A percentile compares a stretch with the other conserved stretches of the same genome.
phyloP scores from a whole-genome alignment of 1,284 basidiomycete species.

The Puccinia polysora region DNA sequence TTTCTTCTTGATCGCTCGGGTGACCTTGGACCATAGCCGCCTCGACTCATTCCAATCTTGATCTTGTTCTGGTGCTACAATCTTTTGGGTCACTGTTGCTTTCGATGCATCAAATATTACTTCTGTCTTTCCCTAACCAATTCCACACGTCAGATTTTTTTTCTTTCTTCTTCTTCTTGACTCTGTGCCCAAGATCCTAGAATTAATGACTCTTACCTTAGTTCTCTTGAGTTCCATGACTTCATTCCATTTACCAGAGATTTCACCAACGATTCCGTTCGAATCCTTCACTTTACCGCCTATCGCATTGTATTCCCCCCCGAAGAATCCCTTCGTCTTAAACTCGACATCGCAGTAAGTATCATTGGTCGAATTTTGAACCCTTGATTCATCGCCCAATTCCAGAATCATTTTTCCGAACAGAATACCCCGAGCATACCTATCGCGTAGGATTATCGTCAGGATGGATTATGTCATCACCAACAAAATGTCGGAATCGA shows the following conservation, averaged over 20 bases:
- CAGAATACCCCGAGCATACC: constrained; percentile 81
- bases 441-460: constrained; percentile 16
- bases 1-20: constrained; percentile 74
- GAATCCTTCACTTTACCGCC: constrained; percentile 66
- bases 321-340: constrained; percentile 98
- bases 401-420: constrained; percentile 75
- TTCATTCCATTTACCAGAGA: constrained; percentile 86
- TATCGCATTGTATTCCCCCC: constrained; percentile 93
- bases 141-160: background rate
- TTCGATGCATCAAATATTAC: constrained; percentile 76
- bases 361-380: constrained; percentile 73
- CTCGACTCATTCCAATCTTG: constrained; percentile 89
- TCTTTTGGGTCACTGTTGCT: constrained; percentile 72
- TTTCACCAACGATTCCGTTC: constrained; percentile 63
- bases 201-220: constrained; percentile 54
- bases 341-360: constrained; percentile 84
- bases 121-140: constrained; percentile 56
- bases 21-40: constrained; percentile 77
- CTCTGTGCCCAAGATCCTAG: background rate
- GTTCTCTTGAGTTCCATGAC: constrained; percentile 76
- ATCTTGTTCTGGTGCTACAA: constrained; percentile 73
- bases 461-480: background rate
- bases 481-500: background rate
- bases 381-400: constrained; percentile 82
- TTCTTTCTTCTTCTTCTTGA: background rate